Conservation (phyloP, 495 filamentous ascomycete species). For the Stereocaulon alpinum region DNA sequence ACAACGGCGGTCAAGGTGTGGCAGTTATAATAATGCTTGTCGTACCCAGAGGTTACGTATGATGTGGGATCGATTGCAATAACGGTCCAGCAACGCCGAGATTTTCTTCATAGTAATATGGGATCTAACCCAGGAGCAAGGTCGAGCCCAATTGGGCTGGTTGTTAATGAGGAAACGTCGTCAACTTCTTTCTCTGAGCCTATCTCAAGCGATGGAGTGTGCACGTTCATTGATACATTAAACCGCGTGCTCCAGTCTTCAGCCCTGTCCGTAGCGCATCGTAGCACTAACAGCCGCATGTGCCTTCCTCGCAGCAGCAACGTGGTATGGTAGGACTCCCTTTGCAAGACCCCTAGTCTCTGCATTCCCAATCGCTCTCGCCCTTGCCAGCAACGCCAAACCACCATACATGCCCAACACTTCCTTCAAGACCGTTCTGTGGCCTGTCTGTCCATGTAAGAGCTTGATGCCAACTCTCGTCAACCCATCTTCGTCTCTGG, state of each 20-base stretch:
- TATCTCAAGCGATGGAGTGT: no score
- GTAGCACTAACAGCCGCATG: slow-evolving; percentile 5
- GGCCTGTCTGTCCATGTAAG: slow-evolving; percentile 41
- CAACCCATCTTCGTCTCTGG: slow-evolving; percentile 49
- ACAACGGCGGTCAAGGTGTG: background rate
- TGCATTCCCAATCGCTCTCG: slow-evolving; percentile 27
- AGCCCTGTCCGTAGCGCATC: slow-evolving; percentile 10
- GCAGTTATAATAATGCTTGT: background rate
- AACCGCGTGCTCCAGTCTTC: background rate
- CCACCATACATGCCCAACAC: slow-evolving; percentile 64
- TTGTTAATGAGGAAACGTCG: no score
- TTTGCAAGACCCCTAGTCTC: slow-evolving; percentile 52
- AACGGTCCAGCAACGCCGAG: no score
- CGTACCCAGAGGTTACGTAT: no score
- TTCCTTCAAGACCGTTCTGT: slow-evolving; percentile 58
- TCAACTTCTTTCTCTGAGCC: no score
- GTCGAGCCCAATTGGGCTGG: no score
- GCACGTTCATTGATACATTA: no score
- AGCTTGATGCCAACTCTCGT: slow-evolving; percentile 57
- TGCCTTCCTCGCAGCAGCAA: slow-evolving; percentile 51
- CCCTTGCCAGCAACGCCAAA: slow-evolving; percentile 62
- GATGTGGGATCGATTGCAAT: no score
- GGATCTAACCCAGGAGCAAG: no score
- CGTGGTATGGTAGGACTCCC: slow-evolving; percentile 73
- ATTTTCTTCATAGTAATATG: no score